Evolutionary conservation across 805 yeast species (phyloP), one percentile per base, ranked within the genome.

Genomic region (Candida jianshihensis): DNA sequence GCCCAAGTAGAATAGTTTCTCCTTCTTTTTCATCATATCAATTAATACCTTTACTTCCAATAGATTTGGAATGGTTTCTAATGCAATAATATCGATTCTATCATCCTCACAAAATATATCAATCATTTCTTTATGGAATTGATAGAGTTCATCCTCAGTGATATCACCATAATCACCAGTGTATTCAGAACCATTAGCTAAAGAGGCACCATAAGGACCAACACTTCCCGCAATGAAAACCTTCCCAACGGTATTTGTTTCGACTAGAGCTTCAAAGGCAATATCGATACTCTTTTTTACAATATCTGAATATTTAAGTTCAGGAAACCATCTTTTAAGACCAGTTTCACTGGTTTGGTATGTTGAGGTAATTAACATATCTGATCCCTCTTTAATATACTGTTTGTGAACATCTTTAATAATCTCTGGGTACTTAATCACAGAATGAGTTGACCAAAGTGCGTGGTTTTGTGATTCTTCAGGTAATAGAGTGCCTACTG

Each of bases 121-220:
- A 9, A 73, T 56, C 39, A 76, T 57, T 8, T 68, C 70, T 5
- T 44, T 34, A 52, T 82, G 86, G 59, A 79, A 81, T 15, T 59
- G 56, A 7, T 49, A 53, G 36, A 83, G 48, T 18, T 43, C 48
- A 15, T 51, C 52, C 13, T 58, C 60, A 9, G 54, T 52, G 3
- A 59, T 51, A 19, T 54, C 62, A 10, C 65, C 68, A 53, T 82
- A 83, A 34, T 76, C 66, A 2, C 94, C 94, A 4, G 79, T 74
- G 47, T 79, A 85, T 49, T 85, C 95, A 0, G 81, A 67, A 1
- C 88, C 87, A 43, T 75, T 67, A 20, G 81, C 75, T 26, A 81
- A 51, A 44, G 60, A 75, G 0, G 89, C 83, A 1, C 89, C 94
- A 53, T 74, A 85, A 0, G 95, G 86, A 0, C 95, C 95, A 26